Base-by-base conservation (phyloP, 768 basidiomycete genomes). In the Leccinum longicurvipes region DNA sequence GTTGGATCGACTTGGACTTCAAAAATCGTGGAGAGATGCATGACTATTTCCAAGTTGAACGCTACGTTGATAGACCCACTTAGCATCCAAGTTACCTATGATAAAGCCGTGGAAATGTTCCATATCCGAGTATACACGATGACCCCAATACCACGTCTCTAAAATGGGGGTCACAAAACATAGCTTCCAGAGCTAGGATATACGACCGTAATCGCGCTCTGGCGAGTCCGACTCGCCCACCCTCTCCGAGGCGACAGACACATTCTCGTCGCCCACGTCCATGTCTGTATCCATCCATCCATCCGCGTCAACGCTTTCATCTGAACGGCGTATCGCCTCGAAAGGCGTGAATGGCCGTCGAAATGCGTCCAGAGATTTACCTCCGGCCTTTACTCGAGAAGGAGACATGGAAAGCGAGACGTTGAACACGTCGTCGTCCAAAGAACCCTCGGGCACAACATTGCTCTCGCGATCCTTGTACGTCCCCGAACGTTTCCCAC, bases 201-300 rank as follows among this genome's bases (percentile, higher is more conserved):
- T 17, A 51, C 25, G 4, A 59, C 12, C 8, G 12, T 15, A 52
- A 47, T 63, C 58, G 0, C 42, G 49, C 6, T 41, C 54, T 2
- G 56, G 57, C 12, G 53, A 51, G 50, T 51, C 41, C 54, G 54
- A 39, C 36, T 58, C 47, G 1, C 65, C 47, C 3, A 14, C 63
- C 28, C 47, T 49, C 51, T 68, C 62, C 14, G 57, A 63, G 1
- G 41, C 49, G 36, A 53, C 59, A 29, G 57, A 57, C 25, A 52
- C 25, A 76, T 65, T 67, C 5, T 42, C 34, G 11, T 67, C 74
- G 0, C 67, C 68, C 9, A 56, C 67, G 25, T 74, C 76, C 39
- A 65, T 68, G 57, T 76, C 76, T 41, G 74, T 77, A 56, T 77
- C 76, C 21, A 76, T 64, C 75, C 76, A 77, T 34, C 15, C 60